phyloP scores from a whole-genome alignment of 495 filamentous ascomycete genomes.

The Acidomyces sp. region DNA sequence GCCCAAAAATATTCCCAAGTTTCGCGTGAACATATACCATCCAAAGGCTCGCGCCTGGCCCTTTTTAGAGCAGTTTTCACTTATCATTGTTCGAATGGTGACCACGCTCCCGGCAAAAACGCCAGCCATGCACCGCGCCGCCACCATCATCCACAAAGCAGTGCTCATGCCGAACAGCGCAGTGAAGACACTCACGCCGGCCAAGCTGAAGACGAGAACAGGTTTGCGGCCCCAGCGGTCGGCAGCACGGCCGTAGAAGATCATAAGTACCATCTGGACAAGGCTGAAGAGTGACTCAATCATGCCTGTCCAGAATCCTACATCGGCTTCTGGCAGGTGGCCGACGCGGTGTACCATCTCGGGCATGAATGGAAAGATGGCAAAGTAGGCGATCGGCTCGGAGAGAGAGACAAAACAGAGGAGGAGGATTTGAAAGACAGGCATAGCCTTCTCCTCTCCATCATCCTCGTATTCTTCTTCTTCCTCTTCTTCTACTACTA shows the following conservation, averaged over 20 bases:
- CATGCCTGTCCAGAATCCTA: slow-evolving; percentile 59
- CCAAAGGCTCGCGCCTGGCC: slow-evolving; percentile 59
- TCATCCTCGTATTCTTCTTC: slow-evolving; percentile 21
- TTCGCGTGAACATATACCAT: slow-evolving; percentile 56
- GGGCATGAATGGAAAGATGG: slow-evolving; percentile 62
- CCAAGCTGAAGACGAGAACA: slow-evolving; percentile 47
- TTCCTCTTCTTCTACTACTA: background rate
- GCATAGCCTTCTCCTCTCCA: slow-evolving; percentile 38
- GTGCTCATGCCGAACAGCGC: slow-evolving; percentile 49
- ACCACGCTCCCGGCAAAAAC: slow-evolving; percentile 53
- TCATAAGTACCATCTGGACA: slow-evolving; percentile 49
- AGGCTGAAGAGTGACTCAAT: slow-evolving; percentile 62
- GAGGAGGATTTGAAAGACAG: slow-evolving; percentile 44
- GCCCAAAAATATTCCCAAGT: slow-evolving; percentile 56
- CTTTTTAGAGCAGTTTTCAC: slow-evolving; percentile 50
- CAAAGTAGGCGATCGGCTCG: slow-evolving; percentile 64
- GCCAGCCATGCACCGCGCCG: slow-evolving; percentile 51
- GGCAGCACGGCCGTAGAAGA: slow-evolving; percentile 50
- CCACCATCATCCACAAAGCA: slow-evolving; percentile 51
- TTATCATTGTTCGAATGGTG: slow-evolving; percentile 57
- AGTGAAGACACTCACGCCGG: slow-evolving; percentile 44
- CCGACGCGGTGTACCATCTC: slow-evolving; percentile 54
- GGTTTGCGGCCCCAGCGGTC: slow-evolving; percentile 57
- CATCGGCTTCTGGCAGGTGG: slow-evolving; percentile 39
- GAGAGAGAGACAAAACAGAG: slow-evolving; percentile 55